These are phyloP conservation scores for Fraxinus ornus DNA, from an alignment of 305 asterid species.

Conservation along the genomic window DNA sequence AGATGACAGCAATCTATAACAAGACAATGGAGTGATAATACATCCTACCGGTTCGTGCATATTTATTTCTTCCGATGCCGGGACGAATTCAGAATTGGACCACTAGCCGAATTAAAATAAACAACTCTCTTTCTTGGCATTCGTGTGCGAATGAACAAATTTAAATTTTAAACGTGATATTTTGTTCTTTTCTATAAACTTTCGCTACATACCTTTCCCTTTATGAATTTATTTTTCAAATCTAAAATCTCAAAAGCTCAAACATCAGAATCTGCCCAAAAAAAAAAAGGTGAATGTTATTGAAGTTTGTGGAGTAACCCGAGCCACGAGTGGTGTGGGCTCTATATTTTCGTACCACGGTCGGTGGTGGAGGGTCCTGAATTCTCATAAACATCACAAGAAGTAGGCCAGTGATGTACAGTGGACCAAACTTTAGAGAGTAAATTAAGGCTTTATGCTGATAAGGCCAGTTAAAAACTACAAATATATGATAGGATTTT, in stretches of 20 bases:
- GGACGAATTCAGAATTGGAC: too few relatives aligned
- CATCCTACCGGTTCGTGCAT: background rate
- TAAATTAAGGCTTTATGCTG: background rate
- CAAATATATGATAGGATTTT: background rate
- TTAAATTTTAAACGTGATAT: too few relatives aligned
- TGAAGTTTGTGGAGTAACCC: background rate
- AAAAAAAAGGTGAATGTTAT: background rate
- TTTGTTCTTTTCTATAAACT: too few relatives aligned
- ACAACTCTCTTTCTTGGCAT: too few relatives aligned
- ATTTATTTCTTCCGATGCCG: background rate
- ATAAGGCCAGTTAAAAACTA: background rate
- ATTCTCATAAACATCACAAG: background rate
- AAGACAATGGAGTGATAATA: background rate
- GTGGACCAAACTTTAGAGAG: background rate
- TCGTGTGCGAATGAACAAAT: too few relatives aligned
- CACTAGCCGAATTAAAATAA: too few relatives aligned
- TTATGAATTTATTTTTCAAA: background rate
- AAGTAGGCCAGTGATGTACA: background rate
- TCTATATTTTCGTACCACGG: background rate
- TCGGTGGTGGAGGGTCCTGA: background rate
- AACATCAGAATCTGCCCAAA: background rate
- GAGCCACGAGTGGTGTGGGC: background rate
- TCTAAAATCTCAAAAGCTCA: background rate
- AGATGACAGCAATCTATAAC: background rate
- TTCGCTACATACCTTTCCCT: background rate